phyloP scores from a whole-genome alignment of 768 basidiomycete genomes.

The Tricholoma terreum region DNA sequence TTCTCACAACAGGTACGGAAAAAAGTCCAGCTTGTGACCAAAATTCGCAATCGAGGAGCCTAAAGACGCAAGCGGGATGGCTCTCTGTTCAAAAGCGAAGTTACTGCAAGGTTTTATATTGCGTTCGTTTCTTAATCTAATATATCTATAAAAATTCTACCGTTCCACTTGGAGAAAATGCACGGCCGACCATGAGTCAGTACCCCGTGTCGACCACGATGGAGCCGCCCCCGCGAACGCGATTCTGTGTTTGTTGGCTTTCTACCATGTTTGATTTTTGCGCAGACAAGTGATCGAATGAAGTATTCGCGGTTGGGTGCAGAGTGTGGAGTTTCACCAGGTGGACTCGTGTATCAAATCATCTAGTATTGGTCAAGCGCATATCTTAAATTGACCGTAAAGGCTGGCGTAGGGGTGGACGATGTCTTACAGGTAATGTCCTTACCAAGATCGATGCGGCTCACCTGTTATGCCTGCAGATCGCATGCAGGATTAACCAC shows the following conservation, averaged over 20 bases:
- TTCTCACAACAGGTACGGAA: slow-evolving; percentile 62
- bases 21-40: slow-evolving; percentile 77
- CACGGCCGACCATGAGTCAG: not conserved
- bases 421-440: not conserved
- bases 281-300: not conserved
- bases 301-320: not conserved
- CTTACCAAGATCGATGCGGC: not conserved
- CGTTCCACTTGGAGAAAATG: not conserved
- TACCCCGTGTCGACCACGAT: not conserved
- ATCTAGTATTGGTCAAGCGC: not conserved
- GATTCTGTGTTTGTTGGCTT: not conserved
- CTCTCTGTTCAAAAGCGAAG: not conserved
- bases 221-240: not conserved
- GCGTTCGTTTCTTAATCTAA: not conserved
- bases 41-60: slow-evolving; percentile 74
- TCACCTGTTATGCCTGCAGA: slow-evolving; percentile 15
- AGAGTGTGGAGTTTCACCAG: not conserved
- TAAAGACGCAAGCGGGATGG: slow-evolving; percentile 26
- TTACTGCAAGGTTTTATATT: not conserved
- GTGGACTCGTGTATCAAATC: not conserved
- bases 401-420: not conserved
- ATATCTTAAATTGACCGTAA: not conserved
- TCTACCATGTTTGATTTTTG: not conserved
- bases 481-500: slow-evolving; percentile 41
- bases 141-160: not conserved